Evolutionary conservation across 768 basidiomycete genomes (phyloP).

Genomic region (Coprinopsis strossmayeri): DNA sequence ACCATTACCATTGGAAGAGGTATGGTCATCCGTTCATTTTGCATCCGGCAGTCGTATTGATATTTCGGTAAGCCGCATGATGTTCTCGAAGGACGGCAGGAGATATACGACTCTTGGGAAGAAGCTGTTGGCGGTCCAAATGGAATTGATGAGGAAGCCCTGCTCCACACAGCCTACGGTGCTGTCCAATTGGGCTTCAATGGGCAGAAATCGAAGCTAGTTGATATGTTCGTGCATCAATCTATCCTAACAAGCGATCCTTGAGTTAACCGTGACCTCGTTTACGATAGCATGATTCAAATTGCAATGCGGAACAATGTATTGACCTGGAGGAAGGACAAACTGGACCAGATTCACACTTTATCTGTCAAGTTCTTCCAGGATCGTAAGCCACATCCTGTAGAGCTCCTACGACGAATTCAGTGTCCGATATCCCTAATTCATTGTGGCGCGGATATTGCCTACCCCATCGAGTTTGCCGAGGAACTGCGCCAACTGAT

Average conservation of each 20-base stretch:
- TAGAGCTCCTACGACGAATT: constrained; percentile 13
- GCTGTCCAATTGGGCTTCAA: constrained; percentile 18
- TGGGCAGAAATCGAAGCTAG: constrained; percentile 11
- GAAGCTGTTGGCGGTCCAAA: constrained; percentile 13
- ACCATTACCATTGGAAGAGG: constrained; percentile 27
- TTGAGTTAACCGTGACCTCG: constrained; percentile 12
- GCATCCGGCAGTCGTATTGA: background rate
- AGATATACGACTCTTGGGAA: constrained; percentile 22
- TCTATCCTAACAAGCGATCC: constrained; percentile 9
- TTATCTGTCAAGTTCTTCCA: constrained; percentile 10
- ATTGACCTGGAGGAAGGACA: constrained; percentile 21
- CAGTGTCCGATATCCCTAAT: constrained; percentile 23
- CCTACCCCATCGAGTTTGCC: constrained; percentile 19
- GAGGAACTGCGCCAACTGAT: constrained; percentile 18
- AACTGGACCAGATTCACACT: constrained; percentile 14
- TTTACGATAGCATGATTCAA: constrained; percentile 6
- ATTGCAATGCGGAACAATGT: background rate
- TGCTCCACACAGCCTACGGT: constrained; percentile 17
- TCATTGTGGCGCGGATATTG: constrained; percentile 24
- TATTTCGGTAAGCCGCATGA: constrained; percentile 19
- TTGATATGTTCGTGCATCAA: constrained; percentile 4
- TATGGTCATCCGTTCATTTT: constrained; percentile 19
- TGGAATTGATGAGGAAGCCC: constrained; percentile 8
- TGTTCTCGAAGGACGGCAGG: constrained; percentile 21
- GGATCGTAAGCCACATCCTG: background rate